Percentiles rank a stretch among this genome's conserved stretches.
Evolutionary conservation across 2,329 filamentous ascomycete species (phyloP).

Genomic region (Phyllosticta citribraziliensis): DNA sequence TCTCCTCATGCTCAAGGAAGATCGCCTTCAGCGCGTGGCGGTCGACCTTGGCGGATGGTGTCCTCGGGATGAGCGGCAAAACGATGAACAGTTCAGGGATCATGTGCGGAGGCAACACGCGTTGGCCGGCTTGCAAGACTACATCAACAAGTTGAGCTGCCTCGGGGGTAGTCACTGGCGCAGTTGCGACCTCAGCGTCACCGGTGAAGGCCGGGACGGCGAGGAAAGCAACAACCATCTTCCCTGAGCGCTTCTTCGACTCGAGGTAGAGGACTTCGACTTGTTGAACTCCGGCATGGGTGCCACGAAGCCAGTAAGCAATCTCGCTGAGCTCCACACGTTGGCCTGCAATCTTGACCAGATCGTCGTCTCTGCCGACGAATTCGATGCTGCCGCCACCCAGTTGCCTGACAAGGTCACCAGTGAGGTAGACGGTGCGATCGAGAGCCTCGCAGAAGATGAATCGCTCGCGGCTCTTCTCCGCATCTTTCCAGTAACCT

Average conservation of each 20-base stretch:
- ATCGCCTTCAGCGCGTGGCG: conserved; percentile 14
- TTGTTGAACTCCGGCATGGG: conserved; percentile 4
- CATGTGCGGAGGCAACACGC: conserved; percentile 12
- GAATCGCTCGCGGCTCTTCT: conserved; percentile 21
- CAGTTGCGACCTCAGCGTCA: neutral
- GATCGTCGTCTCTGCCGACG: conserved; percentile 13
- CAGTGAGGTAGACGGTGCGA: conserved; percentile 11
- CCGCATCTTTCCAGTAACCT: conserved; percentile 23
- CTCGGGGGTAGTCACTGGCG: conserved; percentile 12
- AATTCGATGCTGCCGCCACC: conserved; percentile 12
- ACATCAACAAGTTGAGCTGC: conserved; percentile 3
- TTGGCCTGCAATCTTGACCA: conserved; percentile 12
- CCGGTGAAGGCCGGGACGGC: conserved; percentile 15
- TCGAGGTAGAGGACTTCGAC: conserved; percentile 4
- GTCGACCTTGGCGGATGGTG: conserved; percentile 18
- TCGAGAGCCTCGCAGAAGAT: conserved; percentile 18
- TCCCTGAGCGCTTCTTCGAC: conserved; percentile 6
- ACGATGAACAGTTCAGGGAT: conserved; percentile 10
- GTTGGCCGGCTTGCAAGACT: neutral
- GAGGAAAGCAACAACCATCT: conserved; percentile 25
- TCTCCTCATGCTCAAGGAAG: conserved; percentile 11
- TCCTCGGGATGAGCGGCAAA: conserved; percentile 8
- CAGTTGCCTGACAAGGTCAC: conserved; percentile 12
- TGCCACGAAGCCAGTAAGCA: conserved; percentile 4
- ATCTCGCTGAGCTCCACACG: conserved; percentile 14